Conservation (phyloP, 2,329 filamentous ascomycete genomes). For the Hymenotorrendiella dingleyae region DNA sequence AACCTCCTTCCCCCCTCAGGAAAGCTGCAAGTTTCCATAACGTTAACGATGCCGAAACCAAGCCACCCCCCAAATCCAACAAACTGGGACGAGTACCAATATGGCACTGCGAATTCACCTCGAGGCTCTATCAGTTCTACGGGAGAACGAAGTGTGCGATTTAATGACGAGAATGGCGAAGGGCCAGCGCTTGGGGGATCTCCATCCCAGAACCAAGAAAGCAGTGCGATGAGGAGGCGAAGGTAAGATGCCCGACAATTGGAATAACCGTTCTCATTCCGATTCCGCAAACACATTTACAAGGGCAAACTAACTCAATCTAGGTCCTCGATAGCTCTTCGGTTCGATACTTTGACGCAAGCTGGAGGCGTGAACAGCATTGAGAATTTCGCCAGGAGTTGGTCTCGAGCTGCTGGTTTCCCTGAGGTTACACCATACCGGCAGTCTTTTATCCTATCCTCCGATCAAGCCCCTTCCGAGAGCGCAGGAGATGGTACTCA, state of each 20-base stretch:
- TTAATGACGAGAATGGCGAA: constrained; percentile 16
- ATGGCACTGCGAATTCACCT: constrained; percentile 24
- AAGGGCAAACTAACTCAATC: constrained; percentile 9
- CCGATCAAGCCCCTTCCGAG: constrained; percentile 40
- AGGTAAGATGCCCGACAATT: constrained; percentile 25
- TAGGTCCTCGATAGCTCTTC: constrained; percentile 55
- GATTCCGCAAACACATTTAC: too few relatives aligned
- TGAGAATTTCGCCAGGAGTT: constrained; percentile 86
- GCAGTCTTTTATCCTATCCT: constrained; percentile 65
- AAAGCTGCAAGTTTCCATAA: too few relatives aligned
- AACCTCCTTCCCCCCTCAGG: too few relatives aligned
- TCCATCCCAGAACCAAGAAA: too few relatives aligned
- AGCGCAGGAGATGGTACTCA: constrained; percentile 17
- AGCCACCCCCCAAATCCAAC: constrained; percentile 26
- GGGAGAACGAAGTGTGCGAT: constrained; percentile 26
- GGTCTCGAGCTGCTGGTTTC: constrained; percentile 86
- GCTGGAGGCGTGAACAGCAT: constrained; percentile 91
- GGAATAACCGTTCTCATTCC: not conserved
- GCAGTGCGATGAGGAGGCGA: constrained; percentile 25
- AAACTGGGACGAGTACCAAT: constrained; percentile 31
- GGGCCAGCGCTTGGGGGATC: not conserved
- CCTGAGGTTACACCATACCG: constrained; percentile 78
- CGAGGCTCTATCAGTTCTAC: constrained; percentile 27
- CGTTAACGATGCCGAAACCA: too few relatives aligned
- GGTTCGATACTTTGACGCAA: constrained; percentile 55